Conservation (phyloP, 139 green algal genomes). For the Choricystis sp. region DNA sequence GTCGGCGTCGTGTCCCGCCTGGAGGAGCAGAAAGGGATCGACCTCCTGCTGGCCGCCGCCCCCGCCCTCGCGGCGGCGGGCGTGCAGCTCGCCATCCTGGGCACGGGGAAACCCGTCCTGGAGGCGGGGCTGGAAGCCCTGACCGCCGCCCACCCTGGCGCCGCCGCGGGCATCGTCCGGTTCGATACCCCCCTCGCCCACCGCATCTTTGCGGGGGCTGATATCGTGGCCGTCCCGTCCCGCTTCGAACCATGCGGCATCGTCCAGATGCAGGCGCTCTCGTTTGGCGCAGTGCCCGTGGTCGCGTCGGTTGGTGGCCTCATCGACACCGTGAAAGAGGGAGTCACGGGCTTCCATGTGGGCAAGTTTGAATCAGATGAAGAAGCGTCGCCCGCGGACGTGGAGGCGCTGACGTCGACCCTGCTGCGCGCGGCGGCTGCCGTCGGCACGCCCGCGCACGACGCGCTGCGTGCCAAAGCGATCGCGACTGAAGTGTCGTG, state of each 20-base stretch:
- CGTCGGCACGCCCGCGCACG: conserved; percentile 59
- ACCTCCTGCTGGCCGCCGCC: conserved; percentile 84
- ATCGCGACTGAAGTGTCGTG: conserved; percentile 92
- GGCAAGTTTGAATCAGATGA: conserved; percentile 60
- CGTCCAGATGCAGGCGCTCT: conserved; percentile 85
- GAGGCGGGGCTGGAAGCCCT: conserved; percentile 61
- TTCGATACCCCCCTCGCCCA: conserved; percentile 85
- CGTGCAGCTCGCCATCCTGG: conserved; percentile 74
- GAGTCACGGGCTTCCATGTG: conserved; percentile 97
- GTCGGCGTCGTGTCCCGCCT: conserved; percentile 88
- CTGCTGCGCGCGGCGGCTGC: conserved; percentile 35
- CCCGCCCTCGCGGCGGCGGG: not conserved
- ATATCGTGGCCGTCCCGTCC: conserved; percentile 94
- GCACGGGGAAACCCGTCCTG: conserved; percentile 86
- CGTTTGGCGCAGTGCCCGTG: conserved; percentile 86
- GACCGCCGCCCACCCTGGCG: conserved; percentile 50
- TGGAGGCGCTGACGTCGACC: conserved; percentile 37
- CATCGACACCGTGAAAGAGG: conserved; percentile 97
- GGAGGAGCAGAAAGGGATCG: conserved; percentile 97
- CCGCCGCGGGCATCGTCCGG: conserved; percentile 60
- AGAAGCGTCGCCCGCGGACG: not conserved
- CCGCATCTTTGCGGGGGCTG: conserved; percentile 78
- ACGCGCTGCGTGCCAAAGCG: conserved; percentile 69
- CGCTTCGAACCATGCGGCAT: conserved; percentile 97
- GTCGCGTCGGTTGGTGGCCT: conserved; percentile 91